Base-by-base conservation (phyloP, 257 asterid species). In the Nicotiana benthamiana region DNA sequence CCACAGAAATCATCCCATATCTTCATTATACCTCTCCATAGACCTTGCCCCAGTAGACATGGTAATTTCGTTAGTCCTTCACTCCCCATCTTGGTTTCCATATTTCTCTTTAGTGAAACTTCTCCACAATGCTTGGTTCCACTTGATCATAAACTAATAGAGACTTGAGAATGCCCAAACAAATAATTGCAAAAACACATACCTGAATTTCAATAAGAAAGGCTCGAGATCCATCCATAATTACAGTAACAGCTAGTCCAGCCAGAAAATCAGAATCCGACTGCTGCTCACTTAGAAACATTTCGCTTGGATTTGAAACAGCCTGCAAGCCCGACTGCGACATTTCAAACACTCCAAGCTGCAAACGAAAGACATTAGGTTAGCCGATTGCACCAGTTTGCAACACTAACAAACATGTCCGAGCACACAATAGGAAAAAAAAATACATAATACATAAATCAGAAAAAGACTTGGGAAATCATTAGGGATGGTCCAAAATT, bases 271-370 rank as follows among this genome's bases (percentile, higher is more conserved):
- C 96, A 10, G 98, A 92, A 84, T 92, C 92, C 34, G 95, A 87
- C 80, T 89, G 89, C 85, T 91, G 96, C 74, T 93, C 97, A 80
- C 89, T 87, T 81, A 93, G 86, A 87, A 91, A 95, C 87, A 95
- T 93, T 87, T 91, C 97, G 57, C 97, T 91, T 77, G 99, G 97
- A 86, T 92, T 93, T 81, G 90, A 81, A 83, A 93, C 91, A 70
- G 91, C 97, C 88, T 92, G 88, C 75, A 93, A 75, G 74, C 98
- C 98, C 28, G 88, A 68, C 66, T 85, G 89, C 30, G 96, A 85
- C 99, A 95, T 95, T 88, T 89, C 89, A 75, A 95, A 91, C 59
- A 93, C 96, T 88, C 99, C 98, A 86, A 93, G 97, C 98, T 95
- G 92, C 82, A 82, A 86, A 59, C 81, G 87, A 84, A 79, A 59